A percentile compares a stretch with the other conserved stretches of the same genome.
These are phyloP conservation scores for Acanthamoeba rhysodes DNA, from an alignment of 208 protist species.

Conservation along the genomic window DNA sequence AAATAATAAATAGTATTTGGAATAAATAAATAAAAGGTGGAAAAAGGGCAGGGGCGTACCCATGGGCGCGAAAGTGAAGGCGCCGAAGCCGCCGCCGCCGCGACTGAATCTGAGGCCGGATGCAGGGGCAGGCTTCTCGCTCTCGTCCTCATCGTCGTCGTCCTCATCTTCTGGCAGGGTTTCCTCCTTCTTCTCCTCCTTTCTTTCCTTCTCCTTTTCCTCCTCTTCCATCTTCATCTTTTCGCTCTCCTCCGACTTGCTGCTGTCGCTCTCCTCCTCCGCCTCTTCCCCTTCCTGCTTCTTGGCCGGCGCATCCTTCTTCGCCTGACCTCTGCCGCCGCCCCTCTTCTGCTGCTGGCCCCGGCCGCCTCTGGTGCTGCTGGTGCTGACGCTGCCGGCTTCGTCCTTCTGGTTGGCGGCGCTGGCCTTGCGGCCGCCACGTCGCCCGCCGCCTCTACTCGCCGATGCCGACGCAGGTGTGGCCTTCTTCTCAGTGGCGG, in stretches of 20 bases:
- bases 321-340: background rate
- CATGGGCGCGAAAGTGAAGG: slow-evolving; percentile 1
- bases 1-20: background rate
- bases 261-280: background rate
- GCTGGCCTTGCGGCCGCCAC: background rate
- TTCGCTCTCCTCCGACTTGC: background rate
- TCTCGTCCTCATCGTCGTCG: slow-evolving; percentile 17
- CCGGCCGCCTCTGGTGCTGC: background rate
- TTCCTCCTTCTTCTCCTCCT: background rate
- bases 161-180: background rate
- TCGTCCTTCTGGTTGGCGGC: background rate
- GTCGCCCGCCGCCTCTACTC: background rate
- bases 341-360: background rate
- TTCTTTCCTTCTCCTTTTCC: background rate
- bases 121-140: background rate
- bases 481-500: background rate
- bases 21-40: background rate
- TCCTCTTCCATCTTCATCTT: background rate
- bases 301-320: background rate
- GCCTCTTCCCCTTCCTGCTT: background rate
- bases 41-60: background rate
- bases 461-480: background rate
- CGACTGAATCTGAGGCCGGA: background rate
- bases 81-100: background rate
- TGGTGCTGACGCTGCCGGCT: background rate